Evolutionary conservation across 2,329 filamentous ascomycete genomes (phyloP).

Genomic region (Zasmidium citrigriseum): DNA sequence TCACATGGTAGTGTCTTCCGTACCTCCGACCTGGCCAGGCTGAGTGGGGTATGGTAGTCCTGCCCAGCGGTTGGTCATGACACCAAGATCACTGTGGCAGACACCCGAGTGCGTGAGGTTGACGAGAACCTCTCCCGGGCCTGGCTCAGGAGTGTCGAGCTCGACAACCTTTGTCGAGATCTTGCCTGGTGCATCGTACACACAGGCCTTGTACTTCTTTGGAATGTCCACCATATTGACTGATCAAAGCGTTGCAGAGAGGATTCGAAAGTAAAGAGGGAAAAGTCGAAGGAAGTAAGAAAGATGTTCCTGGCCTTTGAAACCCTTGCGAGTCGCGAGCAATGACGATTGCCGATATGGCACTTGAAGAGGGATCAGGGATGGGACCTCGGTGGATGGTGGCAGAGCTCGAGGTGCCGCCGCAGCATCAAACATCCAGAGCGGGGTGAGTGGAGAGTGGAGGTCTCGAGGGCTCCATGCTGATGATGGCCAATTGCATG

Average conservation of each 20-base stretch:
- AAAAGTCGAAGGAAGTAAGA: not conserved
- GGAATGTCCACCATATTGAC: slow-evolving; percentile 41
- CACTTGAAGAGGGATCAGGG: too few species aligned
- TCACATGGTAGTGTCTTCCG: slow-evolving; percentile 76
- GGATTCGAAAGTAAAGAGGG: not conserved
- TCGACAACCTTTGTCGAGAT: slow-evolving; percentile 66
- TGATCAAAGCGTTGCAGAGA: not conserved
- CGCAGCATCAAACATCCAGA: not conserved
- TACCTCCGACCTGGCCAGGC: slow-evolving; percentile 65
- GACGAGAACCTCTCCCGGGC: slow-evolving; percentile 56
- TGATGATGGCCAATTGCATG: not conserved
- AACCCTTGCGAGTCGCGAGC: not conserved
- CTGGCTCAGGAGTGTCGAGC: slow-evolving; percentile 65
- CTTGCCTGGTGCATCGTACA: slow-evolving; percentile 67
- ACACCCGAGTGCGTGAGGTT: slow-evolving; percentile 60
- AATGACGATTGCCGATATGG: too few species aligned
- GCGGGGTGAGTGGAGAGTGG: not conserved
- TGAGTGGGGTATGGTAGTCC: slow-evolving; percentile 61
- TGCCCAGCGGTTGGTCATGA: slow-evolving; percentile 55
- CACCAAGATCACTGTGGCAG: slow-evolving; percentile 63
- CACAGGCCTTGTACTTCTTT: slow-evolving; percentile 62
- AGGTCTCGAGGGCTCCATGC: not conserved
- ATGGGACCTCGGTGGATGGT: not conserved
- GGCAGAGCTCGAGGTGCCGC: not conserved
- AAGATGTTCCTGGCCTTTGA: not conserved